Conservation (phyloP, 108 stramenopile genomes). For the Cyclotella cryptica region DNA sequence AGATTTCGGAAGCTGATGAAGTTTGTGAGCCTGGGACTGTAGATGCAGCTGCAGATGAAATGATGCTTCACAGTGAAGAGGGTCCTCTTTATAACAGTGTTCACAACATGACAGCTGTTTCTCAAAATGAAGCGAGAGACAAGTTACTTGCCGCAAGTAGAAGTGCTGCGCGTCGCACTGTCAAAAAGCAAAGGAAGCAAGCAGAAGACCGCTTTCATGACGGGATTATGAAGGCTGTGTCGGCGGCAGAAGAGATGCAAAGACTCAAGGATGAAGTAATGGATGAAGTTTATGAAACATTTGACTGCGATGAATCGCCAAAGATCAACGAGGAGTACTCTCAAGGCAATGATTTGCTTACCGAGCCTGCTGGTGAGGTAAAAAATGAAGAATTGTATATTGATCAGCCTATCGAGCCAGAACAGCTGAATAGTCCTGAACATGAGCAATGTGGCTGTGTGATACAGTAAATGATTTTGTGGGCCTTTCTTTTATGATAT, state of each 20-base stretch:
- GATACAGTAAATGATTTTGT: background rate
- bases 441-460: conserved; percentile 14
- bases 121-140: background rate
- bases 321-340: background rate
- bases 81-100: background rate
- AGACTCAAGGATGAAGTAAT: background rate
- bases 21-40: too few relatives aligned
- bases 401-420: too few relatives aligned
- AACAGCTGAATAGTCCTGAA: background rate
- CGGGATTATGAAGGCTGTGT: conserved; percentile 23
- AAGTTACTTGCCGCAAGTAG: background rate
- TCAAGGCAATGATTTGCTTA: background rate
- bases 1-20: too few relatives aligned
- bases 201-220: conserved; percentile 29
- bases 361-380: too few relatives aligned
- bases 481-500: too few relatives aligned
- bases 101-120: conserved; percentile 2
- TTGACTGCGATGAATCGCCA: background rate
- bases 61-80: too few relatives aligned
- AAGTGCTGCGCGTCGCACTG: conserved; percentile 16
- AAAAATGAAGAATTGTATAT: too few relatives aligned
- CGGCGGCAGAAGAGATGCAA: conserved; percentile 18
- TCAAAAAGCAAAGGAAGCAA: conserved; percentile 1
- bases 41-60: too few relatives aligned
- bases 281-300: background rate